Percentiles rank a stretch among this genome's conserved stretches.
Evolutionary conservation across 257 asterid genomes (phyloP).

Genomic region (Jasminum sambac): DNA sequence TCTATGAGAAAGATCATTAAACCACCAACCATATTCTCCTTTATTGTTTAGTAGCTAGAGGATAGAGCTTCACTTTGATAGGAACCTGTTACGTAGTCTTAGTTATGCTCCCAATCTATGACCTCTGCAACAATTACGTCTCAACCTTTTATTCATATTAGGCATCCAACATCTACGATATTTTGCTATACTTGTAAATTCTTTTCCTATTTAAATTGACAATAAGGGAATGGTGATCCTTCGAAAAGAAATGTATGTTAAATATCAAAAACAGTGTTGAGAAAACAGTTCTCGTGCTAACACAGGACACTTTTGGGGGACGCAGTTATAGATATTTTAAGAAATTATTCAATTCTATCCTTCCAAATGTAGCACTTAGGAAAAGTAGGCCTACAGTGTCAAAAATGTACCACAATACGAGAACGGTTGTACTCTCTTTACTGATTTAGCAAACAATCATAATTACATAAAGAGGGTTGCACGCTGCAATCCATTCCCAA

Average conservation of each 20-base stretch:
- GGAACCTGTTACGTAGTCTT: constrained; percentile 6
- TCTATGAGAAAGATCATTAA: not conserved
- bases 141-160: not conserved
- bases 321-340: constrained; percentile 10
- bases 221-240: not conserved
- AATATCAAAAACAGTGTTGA: not conserved
- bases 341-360: not conserved
- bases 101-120: not conserved
- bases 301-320: not conserved
- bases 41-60: not conserved
- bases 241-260: not conserved
- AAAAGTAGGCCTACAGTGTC: not conserved
- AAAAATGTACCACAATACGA: constrained; percentile 1
- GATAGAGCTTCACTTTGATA: not conserved
- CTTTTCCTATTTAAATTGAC: not conserved
- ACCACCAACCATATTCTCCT: not conserved
- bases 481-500: not conserved
- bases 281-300: constrained; percentile 6
- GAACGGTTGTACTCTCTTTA: not conserved
- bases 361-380: not conserved
- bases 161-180: not conserved
- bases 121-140: not conserved
- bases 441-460: constrained; percentile 6
- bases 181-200: not conserved
- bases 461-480: constrained; percentile 14